Base-by-base conservation (phyloP, 2,329 filamentous ascomycete genomes). In the Botrytis fragariae region DNA sequence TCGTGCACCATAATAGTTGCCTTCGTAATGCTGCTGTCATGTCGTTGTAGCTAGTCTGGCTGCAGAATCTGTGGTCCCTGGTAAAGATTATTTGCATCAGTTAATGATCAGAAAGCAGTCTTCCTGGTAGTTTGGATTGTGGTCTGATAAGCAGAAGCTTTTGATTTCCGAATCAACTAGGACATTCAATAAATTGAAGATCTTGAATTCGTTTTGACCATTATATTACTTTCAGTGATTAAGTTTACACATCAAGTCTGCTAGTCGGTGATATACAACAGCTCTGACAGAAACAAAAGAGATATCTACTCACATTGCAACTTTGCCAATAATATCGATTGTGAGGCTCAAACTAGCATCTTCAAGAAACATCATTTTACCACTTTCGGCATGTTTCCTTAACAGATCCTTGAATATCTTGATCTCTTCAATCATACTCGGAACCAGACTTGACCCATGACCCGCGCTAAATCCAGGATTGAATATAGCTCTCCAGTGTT, bases 391-490 rank as follows among this genome's bases (percentile, higher is more conserved):
- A 22, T 60, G 4, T 20, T 59, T 63, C 20, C 25, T 67, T 22
- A 76, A 29, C 57, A 65, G 59, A 1, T 35, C 25, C 12, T 60
- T 51, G 8, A 75, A 75, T 12, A 75, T 61, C 20, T 57, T 32
- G 10, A 72, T 71, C 44, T 75, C 74, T 42, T 75, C 68, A 14
- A 75, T 35, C 29, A 75, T 74, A 32, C n/a, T 62, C 8, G 73
- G 73, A n/a, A 75, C 72, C 37, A 75, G 37, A 9, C 32, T 64
- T 3, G 71, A 44, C 12, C 75, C 54, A 69, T 75, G 73, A 16
- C 60, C 39, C n/a, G 71, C 54, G 29, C 74, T 72, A 35, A 75
- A 75, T 12, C 74, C 74, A 12, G 73, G 74, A 64, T 75, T 76
- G 7, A 75, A 76, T 25, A 76, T 76, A 0, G 39, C 69, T 39